Evolutionary conservation across 768 basidiomycete species (phyloP).

Genomic region (Glaciozyma martinii): DNA sequence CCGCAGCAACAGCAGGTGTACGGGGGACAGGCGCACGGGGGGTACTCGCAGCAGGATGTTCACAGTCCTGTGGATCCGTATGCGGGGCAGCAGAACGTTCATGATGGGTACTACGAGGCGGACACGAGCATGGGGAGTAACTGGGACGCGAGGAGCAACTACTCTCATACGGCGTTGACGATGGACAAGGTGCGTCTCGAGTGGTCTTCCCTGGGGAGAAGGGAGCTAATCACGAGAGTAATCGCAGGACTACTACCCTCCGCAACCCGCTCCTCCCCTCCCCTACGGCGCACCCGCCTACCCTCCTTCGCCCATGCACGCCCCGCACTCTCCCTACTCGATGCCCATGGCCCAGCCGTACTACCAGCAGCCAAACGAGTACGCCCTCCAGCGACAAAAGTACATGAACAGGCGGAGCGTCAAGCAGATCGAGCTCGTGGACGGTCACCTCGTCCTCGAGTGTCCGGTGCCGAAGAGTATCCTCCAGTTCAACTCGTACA

Average conservation of each 20-base stretch:
- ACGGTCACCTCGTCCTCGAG: conserved; percentile 78
- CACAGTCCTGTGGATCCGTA: not conserved
- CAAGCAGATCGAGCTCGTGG: conserved; percentile 46
- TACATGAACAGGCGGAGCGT: conserved; percentile 19
- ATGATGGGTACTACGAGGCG: not conserved
- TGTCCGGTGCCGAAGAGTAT: conserved; percentile 74
- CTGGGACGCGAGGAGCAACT: not conserved
- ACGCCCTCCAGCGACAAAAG: conserved; percentile 4
- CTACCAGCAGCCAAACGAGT: not conserved
- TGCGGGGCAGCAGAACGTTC: not conserved
- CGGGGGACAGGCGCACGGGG: not conserved
- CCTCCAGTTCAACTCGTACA: conserved; percentile 59
- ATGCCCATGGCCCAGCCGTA: not conserved
- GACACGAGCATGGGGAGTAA: not conserved
- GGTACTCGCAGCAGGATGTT: not conserved
- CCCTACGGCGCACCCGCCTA: not conserved
- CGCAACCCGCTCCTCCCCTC: not conserved
- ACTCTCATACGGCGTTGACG: conserved; percentile 27
- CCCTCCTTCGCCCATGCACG: not conserved
- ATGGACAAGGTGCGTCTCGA: conserved; percentile 11
- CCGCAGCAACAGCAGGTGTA: not conserved
- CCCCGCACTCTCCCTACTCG: not conserved
- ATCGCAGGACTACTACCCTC: conserved; percentile 5
- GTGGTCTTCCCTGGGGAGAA: too few relatives aligned
- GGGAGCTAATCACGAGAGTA: too few relatives aligned